Evolutionary conservation across 1,139 yeast genomes (phyloP).

Genomic region (Yamadazyma songkhlaensis): DNA sequence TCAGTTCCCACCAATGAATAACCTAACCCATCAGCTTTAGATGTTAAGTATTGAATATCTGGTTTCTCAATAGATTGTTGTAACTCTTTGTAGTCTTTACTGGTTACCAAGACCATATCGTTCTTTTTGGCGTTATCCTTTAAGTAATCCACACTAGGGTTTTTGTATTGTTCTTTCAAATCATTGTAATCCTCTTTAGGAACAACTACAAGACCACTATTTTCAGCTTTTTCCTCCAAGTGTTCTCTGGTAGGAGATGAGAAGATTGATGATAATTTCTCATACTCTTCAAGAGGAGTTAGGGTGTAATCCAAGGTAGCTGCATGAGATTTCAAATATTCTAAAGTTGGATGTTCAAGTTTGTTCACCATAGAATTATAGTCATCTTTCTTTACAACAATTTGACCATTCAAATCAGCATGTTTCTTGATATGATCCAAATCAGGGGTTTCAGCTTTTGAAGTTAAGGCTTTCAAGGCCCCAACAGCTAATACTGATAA

Average conservation of each 20-base stretch:
- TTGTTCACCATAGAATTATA: slow-evolving; percentile 18
- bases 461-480: slow-evolving; percentile 13
- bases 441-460: slow-evolving; percentile 14
- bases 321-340: slow-evolving; percentile 21
- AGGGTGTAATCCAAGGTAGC: slow-evolving; percentile 16
- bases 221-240: slow-evolving; percentile 29
- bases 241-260: slow-evolving; percentile 35
- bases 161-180: slow-evolving; percentile 20
- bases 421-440: slow-evolving; percentile 13
- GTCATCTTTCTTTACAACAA: slow-evolving; percentile 20
- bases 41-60: slow-evolving; percentile 19
- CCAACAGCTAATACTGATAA: slow-evolving; percentile 12
- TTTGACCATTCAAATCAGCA: slow-evolving; percentile 16
- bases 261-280: slow-evolving; percentile 23
- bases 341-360: slow-evolving; percentile 18
- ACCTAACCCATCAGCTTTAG: slow-evolving; percentile 17
- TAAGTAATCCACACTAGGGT: slow-evolving; percentile 23
- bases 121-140: slow-evolving; percentile 12
- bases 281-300: slow-evolving; percentile 22
- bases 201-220: slow-evolving; percentile 31
- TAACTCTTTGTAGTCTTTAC: slow-evolving; percentile 15
- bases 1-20: slow-evolving; percentile 18
- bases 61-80: slow-evolving; percentile 20
- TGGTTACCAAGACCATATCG: slow-evolving; percentile 17
- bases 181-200: slow-evolving; percentile 20